These are phyloP conservation scores for Pythium guiyangense DNA, from an alignment of 352 stramenopile species.

Conservation along the genomic window DNA sequence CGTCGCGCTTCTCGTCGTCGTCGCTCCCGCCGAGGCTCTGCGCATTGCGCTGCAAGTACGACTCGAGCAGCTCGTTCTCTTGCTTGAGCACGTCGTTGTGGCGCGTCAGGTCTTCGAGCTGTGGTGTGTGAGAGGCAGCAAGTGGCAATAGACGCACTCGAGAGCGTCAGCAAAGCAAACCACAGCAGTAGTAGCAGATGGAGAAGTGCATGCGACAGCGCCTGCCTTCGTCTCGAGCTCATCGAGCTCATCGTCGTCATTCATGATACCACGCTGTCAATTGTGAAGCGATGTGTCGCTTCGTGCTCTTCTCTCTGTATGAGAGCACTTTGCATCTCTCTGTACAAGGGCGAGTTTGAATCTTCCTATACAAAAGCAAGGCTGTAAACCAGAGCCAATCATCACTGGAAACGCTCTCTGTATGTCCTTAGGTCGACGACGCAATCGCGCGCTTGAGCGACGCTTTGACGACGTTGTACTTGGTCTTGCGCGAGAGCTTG, in stretches of 20 bases:
- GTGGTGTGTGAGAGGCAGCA: neutral
- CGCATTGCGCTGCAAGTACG: constrained; percentile 69
- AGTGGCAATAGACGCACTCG: neutral
- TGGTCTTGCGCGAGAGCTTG: constrained; percentile 43
- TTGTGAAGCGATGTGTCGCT: neutral
- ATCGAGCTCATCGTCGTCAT: constrained; percentile 68
- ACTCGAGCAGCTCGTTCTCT: constrained; percentile 91
- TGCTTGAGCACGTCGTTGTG: too few relatives aligned
- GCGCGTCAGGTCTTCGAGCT: constrained; percentile 83
- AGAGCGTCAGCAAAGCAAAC: too few relatives aligned
- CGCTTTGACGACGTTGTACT: constrained; percentile 68
- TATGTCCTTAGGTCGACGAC: too few relatives aligned
- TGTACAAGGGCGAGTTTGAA: too few relatives aligned
- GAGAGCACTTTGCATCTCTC: too few relatives aligned
- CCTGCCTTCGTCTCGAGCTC: constrained; percentile 64
- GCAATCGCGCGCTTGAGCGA: constrained; percentile 48
- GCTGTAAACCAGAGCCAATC: too few relatives aligned
- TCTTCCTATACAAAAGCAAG: too few relatives aligned
- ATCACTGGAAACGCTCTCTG: neutral
- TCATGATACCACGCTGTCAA: constrained; percentile 3
- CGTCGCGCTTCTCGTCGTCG: too few relatives aligned
- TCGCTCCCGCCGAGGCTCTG: constrained; percentile 41
- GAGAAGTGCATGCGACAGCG: too few relatives aligned
- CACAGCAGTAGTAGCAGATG: too few relatives aligned
- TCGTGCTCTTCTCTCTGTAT: too few relatives aligned